These are phyloP conservation scores for Penicillium brevicompactum DNA, from an alignment of 2,329 filamentous ascomycete genomes.

Conservation along the genomic window DNA sequence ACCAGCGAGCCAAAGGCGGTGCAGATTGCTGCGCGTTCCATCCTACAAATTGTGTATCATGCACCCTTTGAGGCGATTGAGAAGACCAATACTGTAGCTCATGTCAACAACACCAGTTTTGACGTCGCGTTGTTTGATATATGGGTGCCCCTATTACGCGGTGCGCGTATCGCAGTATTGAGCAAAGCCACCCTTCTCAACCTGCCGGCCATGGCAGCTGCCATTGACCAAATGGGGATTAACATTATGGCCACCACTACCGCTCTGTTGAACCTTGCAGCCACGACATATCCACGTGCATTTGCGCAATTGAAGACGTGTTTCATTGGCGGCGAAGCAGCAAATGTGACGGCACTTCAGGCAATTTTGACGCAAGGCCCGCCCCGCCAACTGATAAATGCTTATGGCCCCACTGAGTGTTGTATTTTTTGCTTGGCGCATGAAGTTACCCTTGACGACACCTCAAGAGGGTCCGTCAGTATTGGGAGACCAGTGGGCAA, in stretches of 20 bases:
- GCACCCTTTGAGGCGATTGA: constrained; percentile 19
- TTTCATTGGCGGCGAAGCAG: constrained; percentile 22
- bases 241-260: constrained; percentile 20
- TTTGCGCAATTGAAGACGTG: constrained; percentile 13
- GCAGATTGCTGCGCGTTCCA: constrained; percentile 20
- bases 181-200: constrained; percentile 15
- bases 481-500: constrained; percentile 21
- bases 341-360: constrained; percentile 17
- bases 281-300: constrained; percentile 13
- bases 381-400: constrained; percentile 22
- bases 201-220: constrained; percentile 6
- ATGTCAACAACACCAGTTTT: constrained; percentile 27
- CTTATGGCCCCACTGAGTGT: constrained; percentile 29
- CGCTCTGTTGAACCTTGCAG: constrained; percentile 18
- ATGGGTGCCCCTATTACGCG: constrained; percentile 22
- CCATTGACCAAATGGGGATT: constrained; percentile 7
- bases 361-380: constrained; percentile 17
- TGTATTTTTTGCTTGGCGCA: constrained; percentile 20
- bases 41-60: constrained; percentile 23
- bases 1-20: constrained; percentile 26
- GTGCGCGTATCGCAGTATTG: constrained; percentile 19
- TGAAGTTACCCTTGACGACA: constrained; percentile 17
- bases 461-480: constrained; percentile 42
- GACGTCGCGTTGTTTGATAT: constrained; percentile 30
- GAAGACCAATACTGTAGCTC: constrained; percentile 16